phyloP scores from a whole-genome alignment of 2,329 filamentous ascomycete species.

The Xylaria sp. region DNA sequence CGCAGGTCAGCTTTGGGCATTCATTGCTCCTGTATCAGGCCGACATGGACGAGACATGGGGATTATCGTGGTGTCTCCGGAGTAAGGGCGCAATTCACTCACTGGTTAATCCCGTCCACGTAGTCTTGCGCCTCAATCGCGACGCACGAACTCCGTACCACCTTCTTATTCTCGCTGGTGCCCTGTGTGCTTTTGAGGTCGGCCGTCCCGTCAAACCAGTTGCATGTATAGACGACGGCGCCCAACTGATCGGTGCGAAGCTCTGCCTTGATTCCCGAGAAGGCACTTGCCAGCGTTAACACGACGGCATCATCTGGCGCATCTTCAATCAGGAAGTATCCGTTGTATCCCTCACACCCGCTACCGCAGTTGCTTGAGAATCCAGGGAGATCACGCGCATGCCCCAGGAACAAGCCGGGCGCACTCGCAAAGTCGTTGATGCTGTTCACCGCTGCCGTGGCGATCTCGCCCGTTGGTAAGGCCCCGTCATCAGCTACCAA shows the following conservation, averaged over 20 bases:
- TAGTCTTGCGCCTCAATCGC: conserved; percentile 74
- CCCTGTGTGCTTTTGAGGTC: conserved; percentile 57
- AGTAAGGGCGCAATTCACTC: conserved; percentile 21
- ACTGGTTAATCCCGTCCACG: conserved; percentile 71
- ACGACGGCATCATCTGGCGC: conserved; percentile 37
- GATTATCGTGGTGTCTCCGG: not conserved
- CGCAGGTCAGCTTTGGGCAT: conserved; percentile 17
- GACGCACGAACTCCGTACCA: conserved; percentile 61
- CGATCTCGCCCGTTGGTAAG: conserved; percentile 58
- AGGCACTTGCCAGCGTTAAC: conserved; percentile 54
- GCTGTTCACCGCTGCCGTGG: conserved; percentile 47
- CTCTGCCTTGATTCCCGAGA: conserved; percentile 64
- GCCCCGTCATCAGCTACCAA: conserved; percentile 51
- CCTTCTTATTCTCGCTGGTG: conserved; percentile 37
- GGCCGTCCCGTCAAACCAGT: conserved; percentile 46
- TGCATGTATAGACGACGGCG: conserved; percentile 66
- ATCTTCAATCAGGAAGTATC: conserved; percentile 45
- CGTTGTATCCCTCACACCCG: conserved; percentile 71
- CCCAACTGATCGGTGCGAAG: conserved; percentile 66
- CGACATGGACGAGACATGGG: too few relatives aligned
- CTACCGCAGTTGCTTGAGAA: conserved; percentile 58
- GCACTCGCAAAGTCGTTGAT: conserved; percentile 63
- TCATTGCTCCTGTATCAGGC: not conserved
- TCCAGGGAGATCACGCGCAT: conserved; percentile 49
- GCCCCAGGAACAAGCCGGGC: conserved; percentile 55